phyloP scores from a whole-genome alignment of 306 rosid species.

The Corylus americana region DNA sequence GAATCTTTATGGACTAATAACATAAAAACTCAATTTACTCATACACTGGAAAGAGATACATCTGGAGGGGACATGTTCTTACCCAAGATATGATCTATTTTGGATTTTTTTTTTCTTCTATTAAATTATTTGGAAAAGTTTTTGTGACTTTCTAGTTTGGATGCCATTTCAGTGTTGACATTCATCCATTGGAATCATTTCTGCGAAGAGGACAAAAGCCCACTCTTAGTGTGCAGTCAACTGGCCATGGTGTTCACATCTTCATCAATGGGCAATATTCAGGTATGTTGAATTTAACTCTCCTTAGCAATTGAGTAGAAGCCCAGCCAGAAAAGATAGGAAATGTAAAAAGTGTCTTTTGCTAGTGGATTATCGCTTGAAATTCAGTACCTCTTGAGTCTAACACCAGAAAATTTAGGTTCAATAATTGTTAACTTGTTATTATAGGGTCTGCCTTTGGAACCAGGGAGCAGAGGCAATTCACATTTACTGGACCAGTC shows the following conservation, averaged over 20 bases:
- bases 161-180: constrained; percentile 55
- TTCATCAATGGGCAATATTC: constrained; percentile 79
- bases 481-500: constrained; percentile 63
- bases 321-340: neutral
- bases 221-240: constrained; percentile 66
- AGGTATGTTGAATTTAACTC: constrained; percentile 43
- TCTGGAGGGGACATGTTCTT: neutral
- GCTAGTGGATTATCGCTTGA: neutral
- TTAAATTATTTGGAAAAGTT: constrained; percentile 1
- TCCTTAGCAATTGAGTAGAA: neutral
- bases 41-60: neutral
- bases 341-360: neutral
- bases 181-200: constrained; percentile 74
- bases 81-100: neutral
- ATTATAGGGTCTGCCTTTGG: constrained; percentile 84
- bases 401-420: constrained; percentile 8
- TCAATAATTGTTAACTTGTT: constrained; percentile 18
- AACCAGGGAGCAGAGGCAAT: constrained; percentile 62
- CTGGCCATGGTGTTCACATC: constrained; percentile 86
- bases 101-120: neutral
- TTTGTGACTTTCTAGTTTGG: constrained; percentile 17
- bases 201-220: constrained; percentile 70
- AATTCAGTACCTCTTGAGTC: neutral
- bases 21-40: neutral
- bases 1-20: neutral